Evolutionary conservation across 2,329 filamentous ascomycete genomes (phyloP), one percentile per base, ranked within the genome.

Genomic region (Periconia sp.): DNA sequence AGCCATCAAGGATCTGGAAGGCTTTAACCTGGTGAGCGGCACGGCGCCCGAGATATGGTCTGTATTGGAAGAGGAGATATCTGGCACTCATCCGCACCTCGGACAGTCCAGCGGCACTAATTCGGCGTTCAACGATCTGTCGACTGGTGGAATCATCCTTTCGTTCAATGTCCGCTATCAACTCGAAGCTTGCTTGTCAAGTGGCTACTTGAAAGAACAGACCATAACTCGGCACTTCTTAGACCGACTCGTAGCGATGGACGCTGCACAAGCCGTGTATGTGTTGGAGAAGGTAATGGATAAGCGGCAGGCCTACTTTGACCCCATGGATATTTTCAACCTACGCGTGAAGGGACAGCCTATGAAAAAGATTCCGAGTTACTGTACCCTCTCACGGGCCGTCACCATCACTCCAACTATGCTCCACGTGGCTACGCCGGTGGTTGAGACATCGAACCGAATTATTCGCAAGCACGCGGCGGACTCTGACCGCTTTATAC

Each of bases 131-230:
- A 49, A 63, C 7, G 58, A 69, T 16, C 65, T 75, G 2, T 50
- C 73, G 16, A 43, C 47, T n/a, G 36, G 43, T 13, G 56, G 56
- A 10, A 34, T 63, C 8, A 52, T 61, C 25, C 43, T 53, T 53
- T 70, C 40, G 0, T 96, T 91, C 48, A 73, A 83, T 1, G 82
- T 96, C 1, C 82, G 89, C 12, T 99, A 97, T 62, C 91, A 96
- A 65, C 80, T 99, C 0, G 92, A 99, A 66, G 92, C 90, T 0
- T 97, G 92, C 63, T 78, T 97, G n/a, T 95, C 92, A 0, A 82
- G 87, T 19, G 84, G 85, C 0, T 77, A 84, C 17, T 72, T 99
- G 10, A 86, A 86, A 39, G 92, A 96, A 65, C 82, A 89, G 62
- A 87, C 81, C 33, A 79, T 97, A 31, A 79, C 75, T 1, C 65